phyloP scores from a whole-genome alignment of 371 early-diverging fungal species.

The Thermomucor indicae-seudaticae region DNA sequence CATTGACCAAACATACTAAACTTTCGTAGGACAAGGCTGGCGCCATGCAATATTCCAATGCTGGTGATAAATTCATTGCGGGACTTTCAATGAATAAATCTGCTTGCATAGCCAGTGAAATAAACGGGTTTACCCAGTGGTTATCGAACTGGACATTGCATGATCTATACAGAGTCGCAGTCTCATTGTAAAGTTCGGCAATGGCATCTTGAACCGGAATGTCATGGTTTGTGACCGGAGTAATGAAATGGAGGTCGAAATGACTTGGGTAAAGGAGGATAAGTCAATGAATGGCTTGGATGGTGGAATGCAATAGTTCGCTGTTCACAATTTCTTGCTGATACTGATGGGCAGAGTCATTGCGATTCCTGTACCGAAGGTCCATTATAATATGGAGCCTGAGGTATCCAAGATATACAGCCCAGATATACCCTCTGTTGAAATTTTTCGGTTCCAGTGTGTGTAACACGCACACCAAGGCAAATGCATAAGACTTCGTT shows the following conservation, averaged over 20 bases:
- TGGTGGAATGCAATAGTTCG: conserved; percentile 22
- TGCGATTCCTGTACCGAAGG: conserved; percentile 19
- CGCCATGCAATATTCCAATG: conserved; percentile 33
- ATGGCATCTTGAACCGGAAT: conserved; percentile 14
- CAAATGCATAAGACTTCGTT: too few species aligned
- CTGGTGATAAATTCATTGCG: neutral
- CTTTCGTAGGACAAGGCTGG: conserved; percentile 30
- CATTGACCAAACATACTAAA: conserved; percentile 15
- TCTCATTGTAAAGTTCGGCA: conserved; percentile 21
- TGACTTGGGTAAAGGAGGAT: conserved; percentile 16
- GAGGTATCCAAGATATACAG: too few species aligned
- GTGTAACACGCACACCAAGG: too few species aligned
- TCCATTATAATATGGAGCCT: too few species aligned
- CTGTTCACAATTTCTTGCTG: conserved; percentile 33
- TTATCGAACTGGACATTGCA: conserved; percentile 25
- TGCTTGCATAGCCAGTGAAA: neutral
- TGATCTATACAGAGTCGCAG: conserved; percentile 12
- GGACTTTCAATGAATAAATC: neutral
- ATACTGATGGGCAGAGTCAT: conserved; percentile 28
- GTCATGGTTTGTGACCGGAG: neutral
- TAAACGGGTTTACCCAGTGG: conserved; percentile 25
- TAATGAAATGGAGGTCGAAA: conserved; percentile 25
- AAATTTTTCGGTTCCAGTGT: too few species aligned
- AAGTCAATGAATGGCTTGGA: conserved; percentile 19
- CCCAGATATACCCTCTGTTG: too few species aligned